These are phyloP conservation scores for Vaccinium darrowii DNA, from an alignment of 148 eudicot genomes.

Conservation along the genomic window DNA sequence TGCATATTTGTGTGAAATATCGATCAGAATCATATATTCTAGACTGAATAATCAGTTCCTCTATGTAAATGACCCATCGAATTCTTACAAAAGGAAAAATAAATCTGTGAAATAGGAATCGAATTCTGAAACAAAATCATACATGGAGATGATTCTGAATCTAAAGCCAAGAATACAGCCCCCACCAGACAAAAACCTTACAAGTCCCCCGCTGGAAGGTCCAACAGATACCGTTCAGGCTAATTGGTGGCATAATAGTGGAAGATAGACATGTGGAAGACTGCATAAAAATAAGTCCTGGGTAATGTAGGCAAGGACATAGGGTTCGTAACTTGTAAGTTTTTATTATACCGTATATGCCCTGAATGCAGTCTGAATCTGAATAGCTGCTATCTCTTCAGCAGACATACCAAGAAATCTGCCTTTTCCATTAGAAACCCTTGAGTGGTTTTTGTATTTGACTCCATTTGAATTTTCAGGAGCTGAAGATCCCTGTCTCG, in stretches of 20 bases:
- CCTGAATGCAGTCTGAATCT: slow-evolving; percentile 77
- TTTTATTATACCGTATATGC: slow-evolving; percentile 53
- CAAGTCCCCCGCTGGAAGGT: background rate
- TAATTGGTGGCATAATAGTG: background rate
- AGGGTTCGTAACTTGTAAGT: background rate
- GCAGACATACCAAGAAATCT: slow-evolving; percentile 22
- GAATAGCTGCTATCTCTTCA: slow-evolving; percentile 71
- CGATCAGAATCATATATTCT: background rate
- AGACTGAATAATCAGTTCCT: background rate
- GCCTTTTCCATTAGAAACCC: slow-evolving; percentile 25
- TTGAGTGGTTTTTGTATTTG: slow-evolving; percentile 19
- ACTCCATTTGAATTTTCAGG: slow-evolving; percentile 35
- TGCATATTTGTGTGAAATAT: background rate
- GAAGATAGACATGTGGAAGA: background rate
- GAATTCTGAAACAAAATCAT: background rate
- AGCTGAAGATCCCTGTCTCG: slow-evolving; percentile 40
- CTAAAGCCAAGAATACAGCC: background rate
- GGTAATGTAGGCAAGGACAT: background rate
- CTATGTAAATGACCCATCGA: background rate
- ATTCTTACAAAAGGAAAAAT: background rate
- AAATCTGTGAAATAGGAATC: background rate
- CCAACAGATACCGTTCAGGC: background rate
- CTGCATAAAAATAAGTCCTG: background rate
- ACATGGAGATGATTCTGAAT: background rate
- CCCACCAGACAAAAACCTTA: background rate